Evolutionary conservation across 2,329 filamentous ascomycete species (phyloP).

Genomic region (Hypoxylon sp.): DNA sequence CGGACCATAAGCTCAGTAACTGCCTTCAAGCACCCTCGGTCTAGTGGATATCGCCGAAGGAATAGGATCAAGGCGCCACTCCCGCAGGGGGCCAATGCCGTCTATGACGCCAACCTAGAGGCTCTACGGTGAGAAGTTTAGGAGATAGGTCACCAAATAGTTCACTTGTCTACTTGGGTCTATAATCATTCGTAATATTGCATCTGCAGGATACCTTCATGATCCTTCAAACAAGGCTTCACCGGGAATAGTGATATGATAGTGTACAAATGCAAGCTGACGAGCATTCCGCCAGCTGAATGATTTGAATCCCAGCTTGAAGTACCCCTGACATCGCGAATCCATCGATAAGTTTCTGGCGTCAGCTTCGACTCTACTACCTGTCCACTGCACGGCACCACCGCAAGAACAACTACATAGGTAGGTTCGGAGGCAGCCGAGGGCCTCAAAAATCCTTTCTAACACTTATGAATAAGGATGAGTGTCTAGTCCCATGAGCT

Average conservation of each 20-base stretch:
- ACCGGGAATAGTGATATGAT: constrained; percentile 13
- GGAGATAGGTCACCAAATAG: constrained; percentile 10
- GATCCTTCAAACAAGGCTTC: constrained; percentile 14
- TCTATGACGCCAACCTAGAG: constrained; percentile 28
- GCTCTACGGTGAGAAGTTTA: constrained; percentile 16
- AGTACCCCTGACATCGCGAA: constrained; percentile 17
- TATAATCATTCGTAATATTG: constrained; percentile 19
- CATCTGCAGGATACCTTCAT: constrained; percentile 4
- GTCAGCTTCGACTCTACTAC: constrained; percentile 29
- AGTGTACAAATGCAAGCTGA: constrained; percentile 18
- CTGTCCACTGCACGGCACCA: constrained; percentile 15
- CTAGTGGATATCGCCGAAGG: constrained; percentile 42
- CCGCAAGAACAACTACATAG: constrained; percentile 5
- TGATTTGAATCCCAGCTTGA: constrained; percentile 23
- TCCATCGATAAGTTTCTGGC: constrained; percentile 16
- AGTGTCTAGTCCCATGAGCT: background rate
- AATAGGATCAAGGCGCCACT: constrained; percentile 43
- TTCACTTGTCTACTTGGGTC: constrained; percentile 18
- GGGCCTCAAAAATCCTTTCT: constrained; percentile 11
- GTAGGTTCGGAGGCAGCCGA: constrained; percentile 6
- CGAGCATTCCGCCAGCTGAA: constrained; percentile 32
- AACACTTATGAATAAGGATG: background rate
- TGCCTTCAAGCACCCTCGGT: constrained; percentile 24
- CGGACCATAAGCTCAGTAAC: constrained; percentile 13
- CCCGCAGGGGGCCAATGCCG: constrained; percentile 37